Evolutionary conservation across 2,329 filamentous ascomycete genomes (phyloP).

Genomic region (Lojkania enalia): DNA sequence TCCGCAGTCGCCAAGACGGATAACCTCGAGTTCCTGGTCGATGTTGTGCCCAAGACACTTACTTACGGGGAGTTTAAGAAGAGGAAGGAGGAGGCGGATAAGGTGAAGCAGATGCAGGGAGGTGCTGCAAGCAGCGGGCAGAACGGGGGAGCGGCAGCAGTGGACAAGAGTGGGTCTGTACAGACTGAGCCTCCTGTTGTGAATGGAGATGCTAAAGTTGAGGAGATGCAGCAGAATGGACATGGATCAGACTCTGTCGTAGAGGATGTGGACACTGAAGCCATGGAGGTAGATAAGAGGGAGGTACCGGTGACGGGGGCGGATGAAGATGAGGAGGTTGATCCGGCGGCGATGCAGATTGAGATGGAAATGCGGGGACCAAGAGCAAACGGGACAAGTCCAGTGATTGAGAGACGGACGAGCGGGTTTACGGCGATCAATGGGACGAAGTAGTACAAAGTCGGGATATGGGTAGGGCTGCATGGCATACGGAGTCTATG

Average conservation of each 20-base stretch:
- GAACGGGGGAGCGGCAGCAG: background rate
- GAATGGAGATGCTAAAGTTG: background rate
- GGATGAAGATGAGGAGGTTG: conserved; percentile 31
- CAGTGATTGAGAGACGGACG: conserved; percentile 15
- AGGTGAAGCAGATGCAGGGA: conserved; percentile 9
- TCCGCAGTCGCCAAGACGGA: conserved; percentile 85
- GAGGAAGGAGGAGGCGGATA: conserved; percentile 48
- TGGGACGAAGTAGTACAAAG: conserved; percentile 21
- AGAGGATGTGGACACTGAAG: conserved; percentile 5
- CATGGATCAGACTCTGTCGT: background rate
- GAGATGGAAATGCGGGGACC: conserved; percentile 46
- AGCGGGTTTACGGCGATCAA: conserved; percentile 43
- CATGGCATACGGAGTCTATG: conserved; percentile 22
- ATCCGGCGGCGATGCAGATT: conserved; percentile 42
- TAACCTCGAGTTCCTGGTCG: conserved; percentile 91
- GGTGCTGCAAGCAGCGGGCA: background rate
- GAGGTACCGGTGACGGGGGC: conserved; percentile 5
- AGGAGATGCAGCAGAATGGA: conserved; percentile 5
- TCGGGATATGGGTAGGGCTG: conserved; percentile 1
- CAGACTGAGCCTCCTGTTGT: background rate
- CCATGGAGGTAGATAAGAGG: conserved; percentile 16
- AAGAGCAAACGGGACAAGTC: conserved; percentile 14
- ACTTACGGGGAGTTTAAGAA: conserved; percentile 80
- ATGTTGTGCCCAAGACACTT: conserved; percentile 85
- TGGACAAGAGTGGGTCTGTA: background rate